Base-by-base conservation (phyloP, 2,329 filamentous ascomycete species). In the Malbranchea cinnamomea region DNA sequence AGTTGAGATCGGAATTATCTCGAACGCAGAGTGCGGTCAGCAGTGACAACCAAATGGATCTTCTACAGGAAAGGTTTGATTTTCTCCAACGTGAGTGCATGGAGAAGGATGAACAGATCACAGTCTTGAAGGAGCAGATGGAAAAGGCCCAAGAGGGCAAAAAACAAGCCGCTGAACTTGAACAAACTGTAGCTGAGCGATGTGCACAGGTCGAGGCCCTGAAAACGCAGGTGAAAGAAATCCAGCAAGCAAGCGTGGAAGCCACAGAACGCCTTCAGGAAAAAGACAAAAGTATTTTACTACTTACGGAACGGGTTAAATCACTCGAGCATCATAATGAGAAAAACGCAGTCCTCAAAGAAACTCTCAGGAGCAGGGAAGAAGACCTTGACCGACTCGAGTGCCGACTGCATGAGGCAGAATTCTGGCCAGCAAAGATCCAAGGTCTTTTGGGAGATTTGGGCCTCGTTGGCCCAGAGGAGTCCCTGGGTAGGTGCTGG, bases 21-120 rank as follows among this genome's bases (percentile, higher is more conserved):
- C 23, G 37, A 14, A 25, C 29, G 10, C 26, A 35, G 22, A 24
- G 17, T 4, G 26, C 11, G 16, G 12, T 36, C 8, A 28, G 15
- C 8, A 30, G 14, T 17, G 26, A 27, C 8, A 22, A 32, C 12
- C 24, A 37, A 14, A 11, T 35, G 11, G 28, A 31, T 23, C 3
- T 29, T 3, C 19, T 39, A 13, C 30, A 33, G 25, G 34, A 39
- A 17, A 22, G 23, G 13, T 15, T 39, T 10, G 28, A 26, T 18
- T 34, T n/a, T 11, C 35, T 38, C 13, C 37, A 50, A 2, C 32
- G 45, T 17, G 49, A 52, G 9, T 32, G 47, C 2, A 37, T 50
- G 17, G 36, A 39, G 9, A 53, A 51, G 13, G 47, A 48, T 6
- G 46, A 57, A 34, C 48, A 51, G n/a, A 41, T 46, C 18, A 5